Base-by-base conservation (phyloP, 805 yeast species). In the Yamadazyma endophytica region DNA sequence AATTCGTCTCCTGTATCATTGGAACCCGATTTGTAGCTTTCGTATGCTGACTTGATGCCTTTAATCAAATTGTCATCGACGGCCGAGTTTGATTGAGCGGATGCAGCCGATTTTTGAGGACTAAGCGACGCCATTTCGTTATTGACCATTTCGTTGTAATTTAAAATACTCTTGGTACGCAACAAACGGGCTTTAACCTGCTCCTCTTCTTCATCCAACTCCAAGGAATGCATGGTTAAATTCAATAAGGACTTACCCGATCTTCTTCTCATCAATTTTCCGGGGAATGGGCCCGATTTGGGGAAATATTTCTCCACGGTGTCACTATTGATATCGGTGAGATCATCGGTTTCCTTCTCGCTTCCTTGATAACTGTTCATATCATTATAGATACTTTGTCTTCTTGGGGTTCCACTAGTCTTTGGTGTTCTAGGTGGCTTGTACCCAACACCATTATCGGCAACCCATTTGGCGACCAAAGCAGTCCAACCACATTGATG, bases 401-500 rank as follows among this genome's bases (percentile, higher is more conserved):
- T 52, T 40, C 46, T 49, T 24, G 54, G 64, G 20, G 66, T 52
- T 6, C 47, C 40, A 20, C 23, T 29, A 9, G 47, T 35, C 39
- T 55, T 47, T 17, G 68, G 69, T 11, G 69, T 55, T 44, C 58
- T 51, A n/a, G 79, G 75, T 14, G 70, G 50, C 40, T 79, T 59
- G 51, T 80, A 77, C 0, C 86, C 72, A 27, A 77, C 71, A 37
- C 96, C 96, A 26, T 84, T 83, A 59, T 89, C 90, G 52, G 84
- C 92, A 50, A 89, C 85, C 75, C 88, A 77, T 59, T 90, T 83
- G 25, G 95, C 95, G 31, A 87, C 92, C 27, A 89, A 69, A 0
- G 95, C 89, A 1, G 96, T 88, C 97, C 97, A 88, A 9, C 97
- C 97, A 68, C 88, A 82, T 62, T 88, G 97, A 64, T 89, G 96